Evolutionary conservation across 2,329 filamentous ascomycete genomes (phyloP).

Genomic region (Alternaria dauci): DNA sequence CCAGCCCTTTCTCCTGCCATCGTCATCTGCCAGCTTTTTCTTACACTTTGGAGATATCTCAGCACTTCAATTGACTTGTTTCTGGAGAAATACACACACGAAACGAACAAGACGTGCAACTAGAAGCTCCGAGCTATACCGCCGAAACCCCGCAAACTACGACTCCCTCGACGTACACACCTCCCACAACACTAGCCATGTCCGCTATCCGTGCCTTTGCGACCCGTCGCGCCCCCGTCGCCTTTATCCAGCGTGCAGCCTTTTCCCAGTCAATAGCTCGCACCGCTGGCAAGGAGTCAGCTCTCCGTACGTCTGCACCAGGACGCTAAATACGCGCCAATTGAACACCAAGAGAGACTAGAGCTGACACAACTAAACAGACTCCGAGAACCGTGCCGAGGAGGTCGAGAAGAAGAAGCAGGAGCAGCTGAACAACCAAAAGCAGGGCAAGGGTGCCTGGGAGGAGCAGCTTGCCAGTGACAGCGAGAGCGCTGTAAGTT

Average conservation of each 20-base stretch:
- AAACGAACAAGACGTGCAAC: neutral
- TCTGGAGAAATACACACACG: neutral
- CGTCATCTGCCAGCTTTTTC: conserved; percentile 5
- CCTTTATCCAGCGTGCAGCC: conserved; percentile 45
- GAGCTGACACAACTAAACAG: conserved; percentile 27
- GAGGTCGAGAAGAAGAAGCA: conserved; percentile 56
- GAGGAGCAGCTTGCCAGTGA: conserved; percentile 55
- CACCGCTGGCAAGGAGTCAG: conserved; percentile 55
- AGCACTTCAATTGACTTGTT: neutral
- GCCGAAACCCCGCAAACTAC: conserved; percentile 12
- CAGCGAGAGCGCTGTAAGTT: conserved; percentile 53
- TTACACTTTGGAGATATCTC: neutral
- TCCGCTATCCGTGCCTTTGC: conserved; percentile 44
- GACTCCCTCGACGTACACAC: neutral
- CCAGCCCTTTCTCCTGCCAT: conserved; percentile 8
- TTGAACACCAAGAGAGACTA: neutral
- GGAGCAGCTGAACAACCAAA: conserved; percentile 54
- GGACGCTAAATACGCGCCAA: neutral
- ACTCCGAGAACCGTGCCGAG: conserved; percentile 45
- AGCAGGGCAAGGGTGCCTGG: conserved; percentile 55
- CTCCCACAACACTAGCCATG: conserved; percentile 32
- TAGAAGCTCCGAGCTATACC: conserved; percentile 5
- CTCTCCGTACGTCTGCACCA: conserved; percentile 50
- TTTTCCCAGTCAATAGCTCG: conserved; percentile 52
- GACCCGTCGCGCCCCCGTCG: conserved; percentile 40